Evolutionary conservation across 2,329 filamentous ascomycete species (phyloP).

Genomic region (Neonectria punicea): DNA sequence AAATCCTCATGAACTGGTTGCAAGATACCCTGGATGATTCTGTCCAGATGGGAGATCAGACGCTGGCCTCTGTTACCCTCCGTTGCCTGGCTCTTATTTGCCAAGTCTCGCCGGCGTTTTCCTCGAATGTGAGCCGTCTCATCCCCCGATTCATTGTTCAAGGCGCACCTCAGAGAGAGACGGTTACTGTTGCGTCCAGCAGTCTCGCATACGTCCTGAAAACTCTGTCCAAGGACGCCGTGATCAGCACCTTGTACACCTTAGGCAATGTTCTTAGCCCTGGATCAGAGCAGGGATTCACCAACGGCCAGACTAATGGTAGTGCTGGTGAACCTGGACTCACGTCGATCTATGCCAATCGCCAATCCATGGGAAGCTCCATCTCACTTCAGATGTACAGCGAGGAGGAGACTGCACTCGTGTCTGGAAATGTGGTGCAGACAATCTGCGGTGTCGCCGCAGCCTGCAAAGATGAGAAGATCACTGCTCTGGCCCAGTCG

Average conservation of each 20-base stretch:
- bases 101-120: slow-evolving; percentile 76
- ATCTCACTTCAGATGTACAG: slow-evolving; percentile 81
- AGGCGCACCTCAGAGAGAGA: slow-evolving; percentile 74
- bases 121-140: slow-evolving; percentile 79
- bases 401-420: slow-evolving; percentile 80
- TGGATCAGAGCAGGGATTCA: slow-evolving; percentile 64
- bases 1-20: slow-evolving; percentile 84
- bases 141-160: slow-evolving; percentile 91
- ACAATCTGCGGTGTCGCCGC: slow-evolving; percentile 91
- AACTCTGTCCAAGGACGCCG: slow-evolving; percentile 86
- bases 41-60: slow-evolving; percentile 82
- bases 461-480: slow-evolving; percentile 86
- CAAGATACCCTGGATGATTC: slow-evolving; percentile 83
- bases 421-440: slow-evolving; percentile 91
- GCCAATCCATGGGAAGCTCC: slow-evolving; percentile 75
- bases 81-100: slow-evolving; percentile 86
- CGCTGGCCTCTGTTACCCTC: slow-evolving; percentile 80
- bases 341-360: slow-evolving; percentile 61
- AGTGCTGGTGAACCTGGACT: slow-evolving; percentile 51
- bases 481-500: slow-evolving; percentile 90
- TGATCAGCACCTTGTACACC: slow-evolving; percentile 95
- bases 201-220: slow-evolving; percentile 85
- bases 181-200: slow-evolving; percentile 81
- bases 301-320: slow-evolving; percentile 62
- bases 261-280: slow-evolving; percentile 95